Conservation (phyloP, 2,329 filamentous ascomycete genomes). For the Calonectria crousiana region DNA sequence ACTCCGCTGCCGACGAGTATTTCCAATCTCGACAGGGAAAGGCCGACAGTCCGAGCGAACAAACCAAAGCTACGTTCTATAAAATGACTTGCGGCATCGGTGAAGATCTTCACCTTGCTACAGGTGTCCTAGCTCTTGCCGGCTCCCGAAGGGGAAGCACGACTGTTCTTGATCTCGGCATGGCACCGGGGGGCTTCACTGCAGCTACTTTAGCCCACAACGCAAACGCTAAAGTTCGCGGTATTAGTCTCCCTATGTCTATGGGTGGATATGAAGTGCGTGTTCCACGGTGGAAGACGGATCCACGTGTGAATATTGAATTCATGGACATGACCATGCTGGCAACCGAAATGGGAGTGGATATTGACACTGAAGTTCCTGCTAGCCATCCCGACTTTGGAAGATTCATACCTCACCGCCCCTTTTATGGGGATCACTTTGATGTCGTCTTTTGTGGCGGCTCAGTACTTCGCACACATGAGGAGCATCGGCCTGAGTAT, state of each 20-base stretch:
- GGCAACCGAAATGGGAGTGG: constrained; percentile 3
- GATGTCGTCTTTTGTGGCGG: constrained; percentile 1
- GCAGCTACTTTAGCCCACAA: background rate
- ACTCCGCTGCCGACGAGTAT: background rate
- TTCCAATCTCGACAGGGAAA: background rate
- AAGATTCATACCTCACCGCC: background rate
- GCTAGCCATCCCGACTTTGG: background rate
- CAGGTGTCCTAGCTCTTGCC: background rate
- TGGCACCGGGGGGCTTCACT: constrained; percentile 8
- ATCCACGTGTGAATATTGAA: background rate
- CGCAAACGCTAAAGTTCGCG: background rate
- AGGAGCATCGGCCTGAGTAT: background rate
- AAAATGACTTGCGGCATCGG: background rate
- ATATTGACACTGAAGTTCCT: background rate
- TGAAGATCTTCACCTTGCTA: background rate
- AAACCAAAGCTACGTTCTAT: background rate
- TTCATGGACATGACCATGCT: constrained; percentile 13
- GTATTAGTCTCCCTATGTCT: background rate
- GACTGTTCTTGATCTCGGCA: background rate
- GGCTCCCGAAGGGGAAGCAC: background rate
- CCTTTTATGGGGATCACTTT: background rate
- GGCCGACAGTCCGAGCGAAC: background rate
- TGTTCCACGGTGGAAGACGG: background rate
- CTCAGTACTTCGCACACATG: background rate
- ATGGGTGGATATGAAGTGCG: background rate